Conservation (phyloP, 257 asterid species). For the Euphrasia confusa region DNA sequence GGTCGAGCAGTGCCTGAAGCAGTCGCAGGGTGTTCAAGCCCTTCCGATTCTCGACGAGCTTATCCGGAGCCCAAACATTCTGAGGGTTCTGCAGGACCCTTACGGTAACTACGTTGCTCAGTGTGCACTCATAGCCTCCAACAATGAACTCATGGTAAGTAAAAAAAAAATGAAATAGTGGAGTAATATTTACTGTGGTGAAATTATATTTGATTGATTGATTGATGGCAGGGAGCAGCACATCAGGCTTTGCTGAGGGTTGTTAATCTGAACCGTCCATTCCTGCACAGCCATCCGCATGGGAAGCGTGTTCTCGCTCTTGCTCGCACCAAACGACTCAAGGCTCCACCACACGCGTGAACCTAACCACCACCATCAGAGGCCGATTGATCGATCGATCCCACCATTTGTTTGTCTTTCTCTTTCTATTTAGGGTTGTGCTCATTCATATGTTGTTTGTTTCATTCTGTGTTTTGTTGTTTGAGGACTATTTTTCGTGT, state of each 20-base stretch:
- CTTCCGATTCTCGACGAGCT: conserved; percentile 39
- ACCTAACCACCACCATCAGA: background rate
- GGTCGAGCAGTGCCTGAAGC: conserved; percentile 51
- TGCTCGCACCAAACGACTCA: conserved; percentile 27
- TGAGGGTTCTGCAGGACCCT: conserved; percentile 54
- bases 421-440: no score
- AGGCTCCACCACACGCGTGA: conserved; percentile 8
- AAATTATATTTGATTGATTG: no score
- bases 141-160: no score
- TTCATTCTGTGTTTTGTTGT: no score
- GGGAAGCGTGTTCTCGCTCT: conserved; percentile 51
- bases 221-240: conserved; percentile 34
- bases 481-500: no score
- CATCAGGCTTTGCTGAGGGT: conserved; percentile 19
- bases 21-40: conserved; percentile 20
- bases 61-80: conserved; percentile 30
- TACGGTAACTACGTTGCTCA: conserved; percentile 82
- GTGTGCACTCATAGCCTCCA: conserved; percentile 28
- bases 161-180: no score
- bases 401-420: no score
- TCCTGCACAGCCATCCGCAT: conserved; percentile 64
- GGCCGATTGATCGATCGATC: no score
- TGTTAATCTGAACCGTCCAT: conserved; percentile 24
- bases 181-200: no score
- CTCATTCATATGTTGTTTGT: no score